phyloP scores from a whole-genome alignment of 1,139 yeast species.

The Pneumocystis canis region DNA sequence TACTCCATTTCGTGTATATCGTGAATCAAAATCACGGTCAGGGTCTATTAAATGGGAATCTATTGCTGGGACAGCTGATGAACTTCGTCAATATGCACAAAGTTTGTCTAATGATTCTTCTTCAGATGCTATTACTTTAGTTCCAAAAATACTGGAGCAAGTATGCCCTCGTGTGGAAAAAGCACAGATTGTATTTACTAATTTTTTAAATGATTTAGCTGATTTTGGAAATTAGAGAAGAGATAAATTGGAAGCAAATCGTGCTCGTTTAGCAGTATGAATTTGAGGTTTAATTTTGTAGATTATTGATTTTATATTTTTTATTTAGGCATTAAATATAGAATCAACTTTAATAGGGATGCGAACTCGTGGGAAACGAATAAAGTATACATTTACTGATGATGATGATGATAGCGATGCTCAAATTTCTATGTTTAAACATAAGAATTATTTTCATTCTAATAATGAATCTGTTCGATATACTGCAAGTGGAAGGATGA shows the following conservation, averaged over 20 bases:
- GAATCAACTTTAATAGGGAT: background rate
- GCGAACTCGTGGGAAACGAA: slow-evolving; percentile 2
- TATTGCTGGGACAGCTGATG: slow-evolving; percentile 1
- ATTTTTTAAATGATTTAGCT: background rate
- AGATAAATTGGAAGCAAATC: background rate
- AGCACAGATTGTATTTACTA: slow-evolving; percentile 1
- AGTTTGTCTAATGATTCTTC: slow-evolving; percentile 1
- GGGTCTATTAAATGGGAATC: background rate
- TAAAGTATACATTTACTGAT: background rate
- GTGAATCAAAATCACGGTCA: background rate
- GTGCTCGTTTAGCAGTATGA: slow-evolving; percentile 1
- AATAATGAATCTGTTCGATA: background rate
- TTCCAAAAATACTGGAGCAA: background rate
- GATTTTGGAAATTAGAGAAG: background rate
- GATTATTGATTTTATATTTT: background rate
- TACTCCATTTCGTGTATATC: slow-evolving; percentile 1
- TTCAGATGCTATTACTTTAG: background rate
- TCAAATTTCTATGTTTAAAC: background rate
- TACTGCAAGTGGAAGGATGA: background rate
- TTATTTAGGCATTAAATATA: background rate
- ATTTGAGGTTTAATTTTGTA: background rate
- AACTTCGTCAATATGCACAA: background rate
- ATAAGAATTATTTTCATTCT: background rate
- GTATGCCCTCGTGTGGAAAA: slow-evolving; percentile 1
- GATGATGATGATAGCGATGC: background rate